phyloP scores from a whole-genome alignment of 2,329 filamentous ascomycete genomes.

The Aciculosporium take region DNA sequence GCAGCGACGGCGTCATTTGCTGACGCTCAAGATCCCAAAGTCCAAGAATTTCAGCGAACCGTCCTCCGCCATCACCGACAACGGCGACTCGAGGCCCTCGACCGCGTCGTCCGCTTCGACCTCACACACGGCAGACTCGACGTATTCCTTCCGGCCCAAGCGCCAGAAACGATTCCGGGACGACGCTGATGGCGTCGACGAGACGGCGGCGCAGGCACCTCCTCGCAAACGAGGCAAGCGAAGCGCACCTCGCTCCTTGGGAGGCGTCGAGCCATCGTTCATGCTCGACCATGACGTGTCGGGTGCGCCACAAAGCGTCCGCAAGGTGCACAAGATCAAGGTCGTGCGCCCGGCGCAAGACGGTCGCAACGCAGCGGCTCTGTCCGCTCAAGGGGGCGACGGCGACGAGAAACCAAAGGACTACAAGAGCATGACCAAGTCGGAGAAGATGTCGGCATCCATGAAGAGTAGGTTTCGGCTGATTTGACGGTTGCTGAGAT shows the following conservation, averaged over 20 bases:
- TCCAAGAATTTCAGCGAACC: conserved; percentile 25
- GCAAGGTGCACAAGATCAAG: conserved; percentile 26
- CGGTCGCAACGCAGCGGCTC: conserved; percentile 18
- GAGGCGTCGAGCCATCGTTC: conserved; percentile 7
- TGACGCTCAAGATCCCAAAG: conserved; percentile 27
- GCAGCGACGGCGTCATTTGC: conserved; percentile 16
- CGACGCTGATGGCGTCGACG: conserved; percentile 29
- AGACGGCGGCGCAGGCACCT: conserved; percentile 19
- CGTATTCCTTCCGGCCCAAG: conserved; percentile 40
- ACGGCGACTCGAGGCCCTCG: conserved; percentile 35
- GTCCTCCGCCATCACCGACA: conserved; percentile 22
- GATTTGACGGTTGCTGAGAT: too few relatives aligned
- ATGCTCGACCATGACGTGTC: conserved; percentile 10
- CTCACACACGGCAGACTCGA: conserved; percentile 33
- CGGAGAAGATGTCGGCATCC: conserved; percentile 50
- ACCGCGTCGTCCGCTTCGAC: conserved; percentile 40
- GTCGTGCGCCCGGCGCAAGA: conserved; percentile 18
- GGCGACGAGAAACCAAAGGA: conserved; percentile 34
- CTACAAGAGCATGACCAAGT: conserved; percentile 48
- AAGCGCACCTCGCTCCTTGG: conserved; percentile 7
- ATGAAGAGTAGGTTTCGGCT: conserved; percentile 48
- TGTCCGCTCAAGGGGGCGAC: conserved; percentile 15
- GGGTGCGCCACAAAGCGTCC: conserved; percentile 12
- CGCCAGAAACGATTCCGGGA: conserved; percentile 39
- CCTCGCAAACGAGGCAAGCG: conserved; percentile 25